Evolutionary conservation across 2,329 filamentous ascomycete genomes (phyloP).

Genomic region (Cladophialophora exuberans): DNA sequence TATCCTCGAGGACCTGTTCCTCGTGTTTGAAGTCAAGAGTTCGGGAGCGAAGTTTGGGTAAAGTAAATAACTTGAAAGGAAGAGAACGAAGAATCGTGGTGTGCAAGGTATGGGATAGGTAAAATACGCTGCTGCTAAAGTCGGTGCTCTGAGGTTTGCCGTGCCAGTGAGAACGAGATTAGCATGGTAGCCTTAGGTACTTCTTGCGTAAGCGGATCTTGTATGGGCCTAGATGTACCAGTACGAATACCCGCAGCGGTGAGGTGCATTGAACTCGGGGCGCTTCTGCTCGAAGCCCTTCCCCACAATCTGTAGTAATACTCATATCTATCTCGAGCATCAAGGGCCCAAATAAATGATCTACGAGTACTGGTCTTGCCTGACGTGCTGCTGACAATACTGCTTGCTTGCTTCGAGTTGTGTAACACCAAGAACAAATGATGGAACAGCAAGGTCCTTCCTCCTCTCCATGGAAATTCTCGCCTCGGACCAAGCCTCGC

Average conservation of each 20-base stretch:
- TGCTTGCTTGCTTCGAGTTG: too few relatives aligned
- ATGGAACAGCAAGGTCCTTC: too few relatives aligned
- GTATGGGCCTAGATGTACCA: constrained; percentile 6
- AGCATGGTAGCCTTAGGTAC: constrained; percentile 8
- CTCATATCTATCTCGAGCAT: too few relatives aligned
- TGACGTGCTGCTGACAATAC: too few relatives aligned
- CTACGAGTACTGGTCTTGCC: too few relatives aligned
- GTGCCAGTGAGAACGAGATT: constrained; percentile 1
- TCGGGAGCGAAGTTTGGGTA: background rate
- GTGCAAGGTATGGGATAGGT: too few relatives aligned
- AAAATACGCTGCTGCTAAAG: too few relatives aligned
- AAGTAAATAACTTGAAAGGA: background rate
- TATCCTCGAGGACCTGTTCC: background rate
- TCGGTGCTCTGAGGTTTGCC: too few relatives aligned
- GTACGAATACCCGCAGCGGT: background rate
- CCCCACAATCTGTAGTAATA: background rate
- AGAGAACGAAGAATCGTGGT: background rate
- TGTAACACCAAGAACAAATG: too few relatives aligned
- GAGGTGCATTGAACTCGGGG: background rate
- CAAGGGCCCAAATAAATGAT: too few relatives aligned
- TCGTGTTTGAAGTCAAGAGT: background rate
- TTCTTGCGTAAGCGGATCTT: constrained; percentile 9
- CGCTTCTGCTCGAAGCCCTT: background rate
- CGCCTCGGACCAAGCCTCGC: constrained; percentile 10
- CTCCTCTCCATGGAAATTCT: constrained; percentile 10